Evolutionary conservation across 176 grass and related monocot genomes (phyloP), one percentile per base, ranked within the genome.

Genomic region (Carex myosuroides): DNA sequence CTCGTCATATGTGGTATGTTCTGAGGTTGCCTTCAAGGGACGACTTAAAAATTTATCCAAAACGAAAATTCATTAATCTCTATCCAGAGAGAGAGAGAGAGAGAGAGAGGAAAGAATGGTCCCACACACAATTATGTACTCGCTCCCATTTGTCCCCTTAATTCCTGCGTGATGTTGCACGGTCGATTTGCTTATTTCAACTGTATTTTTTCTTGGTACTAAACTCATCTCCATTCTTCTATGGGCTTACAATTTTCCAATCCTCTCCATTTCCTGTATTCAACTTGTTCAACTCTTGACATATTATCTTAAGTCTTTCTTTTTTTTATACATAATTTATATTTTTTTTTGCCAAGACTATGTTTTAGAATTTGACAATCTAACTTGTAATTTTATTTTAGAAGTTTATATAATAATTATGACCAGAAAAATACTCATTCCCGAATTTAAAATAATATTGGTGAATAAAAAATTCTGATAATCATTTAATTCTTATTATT

Each of bases 171-270:
- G n/a, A 53, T 72, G n/a, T 24, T 72, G 70, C 70, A 53, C 44
- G 70, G 70, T 74, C 12, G 70, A 74, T 74, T 21, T 74, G 44
- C 70, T 13, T 74, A 74, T 74, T 52, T 74, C 70, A 53, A 74
- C 70, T 52, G n/a, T 74, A 42, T 70, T 42, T 53, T 41, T 69
- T 17, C 32, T 39, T 39, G 22, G 3, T n/a, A 17, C 64, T 1
- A 52, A 75, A 20, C 11, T 37, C 18, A 17, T 52, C 42, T 74
- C 44, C 65, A 68, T 68, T 66, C 11, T 33, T n/a, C 17, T 29
- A 64, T 13, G 62, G 24, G 11, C 62, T 48, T 50, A 48, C 41
- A 18, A 21, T 39, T 17, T 48, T 22, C 69, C 37, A 64, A 33
- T 8, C 64, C 68, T 20, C 17, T 10, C 67, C 67, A 70, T 71